Evolutionary conservation across 2,329 filamentous ascomycete species (phyloP).

Genomic region (Beauveria medogensis): DNA sequence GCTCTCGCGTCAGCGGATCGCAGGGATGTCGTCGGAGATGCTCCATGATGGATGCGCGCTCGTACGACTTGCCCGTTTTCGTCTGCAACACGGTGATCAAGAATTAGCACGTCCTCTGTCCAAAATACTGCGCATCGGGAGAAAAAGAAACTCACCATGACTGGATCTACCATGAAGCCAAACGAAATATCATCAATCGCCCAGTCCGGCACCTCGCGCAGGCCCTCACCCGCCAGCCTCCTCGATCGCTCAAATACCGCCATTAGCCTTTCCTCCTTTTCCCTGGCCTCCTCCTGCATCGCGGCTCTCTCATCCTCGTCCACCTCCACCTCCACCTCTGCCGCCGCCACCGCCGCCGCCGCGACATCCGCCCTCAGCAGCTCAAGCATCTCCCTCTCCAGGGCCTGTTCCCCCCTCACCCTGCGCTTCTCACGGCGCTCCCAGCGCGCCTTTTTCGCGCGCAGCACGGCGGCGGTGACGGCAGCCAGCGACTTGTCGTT

Average conservation of each 20-base stretch:
- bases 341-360: slow-evolving; percentile 24
- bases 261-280: slow-evolving; percentile 37
- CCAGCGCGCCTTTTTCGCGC: slow-evolving; percentile 82
- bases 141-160: slow-evolving; percentile 25
- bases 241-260: slow-evolving; percentile 44
- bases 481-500: slow-evolving; percentile 60
- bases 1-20: slow-evolving; percentile 79
- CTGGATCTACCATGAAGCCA: slow-evolving; percentile 64
- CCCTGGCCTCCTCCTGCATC: slow-evolving; percentile 37
- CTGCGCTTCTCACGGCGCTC: slow-evolving; percentile 61
- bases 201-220: slow-evolving; percentile 64
- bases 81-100: slow-evolving; percentile 31
- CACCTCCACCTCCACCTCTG: too few relatives aligned
- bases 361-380: slow-evolving; percentile 38
- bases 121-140: neutral
- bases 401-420: slow-evolving; percentile 42
- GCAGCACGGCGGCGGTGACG: slow-evolving; percentile 66
- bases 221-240: slow-evolving; percentile 33
- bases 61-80: slow-evolving; percentile 83
- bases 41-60: slow-evolving; percentile 76
- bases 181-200: slow-evolving; percentile 70
- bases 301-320: slow-evolving; percentile 40
- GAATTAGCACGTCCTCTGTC: neutral
- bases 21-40: slow-evolving; percentile 67
- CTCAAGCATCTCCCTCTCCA: slow-evolving; percentile 53